Percentiles rank a stretch among this genome's conserved stretches.
Evolutionary conservation across 2,329 filamentous ascomycete species (phyloP).

Genomic region (Biscogniauxia sp.): DNA sequence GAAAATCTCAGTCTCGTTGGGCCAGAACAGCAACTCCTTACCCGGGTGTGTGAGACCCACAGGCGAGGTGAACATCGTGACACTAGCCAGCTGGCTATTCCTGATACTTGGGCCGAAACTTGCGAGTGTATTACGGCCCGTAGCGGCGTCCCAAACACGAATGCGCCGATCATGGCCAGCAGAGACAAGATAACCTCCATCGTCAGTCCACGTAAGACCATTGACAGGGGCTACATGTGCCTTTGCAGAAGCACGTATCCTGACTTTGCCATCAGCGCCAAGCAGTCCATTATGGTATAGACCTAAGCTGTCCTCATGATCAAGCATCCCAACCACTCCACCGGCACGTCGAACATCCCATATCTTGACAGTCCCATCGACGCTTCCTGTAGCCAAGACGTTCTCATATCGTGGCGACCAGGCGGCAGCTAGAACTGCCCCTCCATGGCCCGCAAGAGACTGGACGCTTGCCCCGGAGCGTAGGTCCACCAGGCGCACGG

Average conservation of each 20-base stretch:
- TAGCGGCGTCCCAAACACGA: conserved; percentile 80
- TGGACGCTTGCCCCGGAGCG: conserved; percentile 76
- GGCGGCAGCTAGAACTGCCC: conserved; percentile 64
- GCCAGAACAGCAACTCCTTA: conserved; percentile 72
- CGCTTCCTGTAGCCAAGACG: conserved; percentile 78
- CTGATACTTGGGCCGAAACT: conserved; percentile 82
- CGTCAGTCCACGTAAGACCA: conserved; percentile 78
- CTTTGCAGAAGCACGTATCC: conserved; percentile 47
- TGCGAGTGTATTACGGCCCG: conserved; percentile 81
- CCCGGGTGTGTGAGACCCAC: conserved; percentile 52
- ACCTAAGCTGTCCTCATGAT: conserved; percentile 80
- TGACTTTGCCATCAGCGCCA: conserved; percentile 35
- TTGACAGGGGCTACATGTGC: conserved; percentile 85
- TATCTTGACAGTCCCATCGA: conserved; percentile 77
- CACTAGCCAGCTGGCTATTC: conserved; percentile 64
- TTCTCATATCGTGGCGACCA: conserved; percentile 85
- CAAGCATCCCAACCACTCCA: conserved; percentile 71
- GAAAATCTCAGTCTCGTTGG: conserved; percentile 78
- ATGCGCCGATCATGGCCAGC: conserved; percentile 81
- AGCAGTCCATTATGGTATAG: conserved; percentile 43
- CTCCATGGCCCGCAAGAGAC: conserved; percentile 66
- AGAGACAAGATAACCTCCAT: conserved; percentile 73
- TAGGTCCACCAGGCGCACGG: conserved; percentile 81
- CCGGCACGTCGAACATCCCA: conserved; percentile 86
- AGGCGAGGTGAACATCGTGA: conserved; percentile 63